Evolutionary conservation across 805 yeast genomes (phyloP), one percentile per base, ranked within the genome.

Genomic region (Ogataea pignaliae): DNA sequence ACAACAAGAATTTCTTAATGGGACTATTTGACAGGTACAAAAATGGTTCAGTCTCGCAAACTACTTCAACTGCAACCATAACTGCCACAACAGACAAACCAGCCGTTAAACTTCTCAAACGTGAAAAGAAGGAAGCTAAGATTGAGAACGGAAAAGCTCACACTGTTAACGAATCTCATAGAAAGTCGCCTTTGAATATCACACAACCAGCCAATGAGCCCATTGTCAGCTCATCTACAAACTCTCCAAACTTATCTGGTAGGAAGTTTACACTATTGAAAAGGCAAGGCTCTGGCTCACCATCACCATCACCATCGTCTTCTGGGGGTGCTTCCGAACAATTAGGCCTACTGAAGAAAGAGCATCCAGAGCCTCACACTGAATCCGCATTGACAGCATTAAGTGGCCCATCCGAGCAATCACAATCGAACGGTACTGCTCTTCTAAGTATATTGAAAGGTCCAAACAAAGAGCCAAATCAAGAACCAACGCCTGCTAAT

Each of bases 21-120:
- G 52, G 52, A 3, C 39, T 56, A 10, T 56, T 57, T 36, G 51
- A 48, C 31, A 45, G 41, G 26, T 48, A 51, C 41, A 43, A 40
- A 16, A 41, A 37, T 12, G 43, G 36, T 13, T 4, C 33, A 12
- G 4, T 7, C 26, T 7, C 26, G 7, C 26, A 21, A 21, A 21
- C 4, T 5, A 4, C 26, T 21, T 21, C 7, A 21, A 7, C 7
- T 7, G 6, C 33, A 13, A 10, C 13, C 9, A 10, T 9, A 33
- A 28, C 36, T 8, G 38, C 42, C 6, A 37, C 35, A 16, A 37
- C 39, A 8, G 29, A 35, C 10, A 37, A 26, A 15, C 18, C 29
- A 37, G 34, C 41, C 16, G 44, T 45, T 13, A 47, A 39, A 35
- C 42, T 54, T 10, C 34, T 55, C 15, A 48, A 52, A 35, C 51